Base-by-base conservation (phyloP, 441 rosid genomes). In the Caryocar brasiliense region DNA sequence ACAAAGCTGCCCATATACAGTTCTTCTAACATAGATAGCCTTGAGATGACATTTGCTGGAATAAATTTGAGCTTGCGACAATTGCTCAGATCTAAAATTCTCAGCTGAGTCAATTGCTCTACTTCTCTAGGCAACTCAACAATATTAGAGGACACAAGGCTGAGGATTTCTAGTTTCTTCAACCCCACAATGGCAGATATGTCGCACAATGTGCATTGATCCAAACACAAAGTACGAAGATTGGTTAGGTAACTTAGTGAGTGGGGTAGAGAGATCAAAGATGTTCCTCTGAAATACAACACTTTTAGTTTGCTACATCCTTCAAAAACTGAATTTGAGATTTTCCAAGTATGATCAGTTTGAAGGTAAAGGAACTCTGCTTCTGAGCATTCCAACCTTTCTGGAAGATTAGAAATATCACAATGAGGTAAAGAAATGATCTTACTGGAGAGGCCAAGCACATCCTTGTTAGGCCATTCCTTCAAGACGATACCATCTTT, bases 141-240 rank as follows among this genome's bases (percentile, higher is more conserved):
- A n/a, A 65, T 59, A 19, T 41, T 1, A 4, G 47, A 46, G 8
- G 15, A 2, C 1, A 10, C 11, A 29, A 40, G 44, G 29, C 54
- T 46, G 1, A 71, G 62, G 10, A 61, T 23, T 26, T 59, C 29
- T 18, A 66, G 17, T 3, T 26, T 6, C 22, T 30, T 45, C 12
- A 67, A 15, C 6, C 51, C 36, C 19, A 59, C 70, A 14, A 72
- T 22, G 24, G 20, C n/a, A 3, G 45, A 5, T 23, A 44, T 1
- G 7, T 68, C 52, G 0, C 5, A 22, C 56, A 62, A 7, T 3
- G 6, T 0, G 1, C 61, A 42, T 1, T 22, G 1, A 30, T 48
- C 13, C 15, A 68, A 19, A 43, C 61, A 32, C 35, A 68, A 11
- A 10, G 68, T 29, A 1, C 4, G 33, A 39, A 62, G 64, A 2